A percentile compares a stretch with the other conserved stretches of the same genome.
Conservation (phyloP, 2,329 filamentous ascomycete species). For the Phialophora expanda region DNA sequence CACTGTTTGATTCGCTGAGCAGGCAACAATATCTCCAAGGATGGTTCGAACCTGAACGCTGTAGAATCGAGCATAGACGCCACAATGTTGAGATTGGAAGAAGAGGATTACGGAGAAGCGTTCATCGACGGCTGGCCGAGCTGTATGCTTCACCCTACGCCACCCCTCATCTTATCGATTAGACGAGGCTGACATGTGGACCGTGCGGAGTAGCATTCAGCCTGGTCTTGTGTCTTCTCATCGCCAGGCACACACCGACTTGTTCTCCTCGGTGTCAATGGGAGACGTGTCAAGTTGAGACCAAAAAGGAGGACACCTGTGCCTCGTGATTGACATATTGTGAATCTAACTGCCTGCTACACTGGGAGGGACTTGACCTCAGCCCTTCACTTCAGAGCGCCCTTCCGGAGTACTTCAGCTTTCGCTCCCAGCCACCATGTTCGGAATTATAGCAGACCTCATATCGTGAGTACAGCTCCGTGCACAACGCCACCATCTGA, state of each 20-base stretch:
- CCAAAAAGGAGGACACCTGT: constrained; percentile 16
- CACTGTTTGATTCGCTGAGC: neutral
- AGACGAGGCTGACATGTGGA: constrained; percentile 15
- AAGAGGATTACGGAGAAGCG: neutral
- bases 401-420: neutral
- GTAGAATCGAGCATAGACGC: neutral
- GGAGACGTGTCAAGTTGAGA: constrained; percentile 12
- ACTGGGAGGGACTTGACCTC: constrained; percentile 6
- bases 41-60: neutral
- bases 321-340: constrained; percentile 1
- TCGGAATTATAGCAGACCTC: constrained; percentile 76
- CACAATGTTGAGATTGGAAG: neutral
- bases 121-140: neutral
- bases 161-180: constrained; percentile 20
- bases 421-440: constrained; percentile 60
- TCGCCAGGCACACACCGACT: constrained; percentile 11
- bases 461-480: constrained; percentile 67
- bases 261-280: neutral
- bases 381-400: constrained; percentile 1
- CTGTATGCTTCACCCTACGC: constrained; percentile 1
- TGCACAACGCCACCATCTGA: constrained; percentile 22
- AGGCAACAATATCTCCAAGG: neutral
- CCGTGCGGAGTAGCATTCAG: constrained; percentile 8
- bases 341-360: constrained; percentile 12
- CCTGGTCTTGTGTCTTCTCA: constrained; percentile 9